Base-by-base conservation (phyloP, 106 monocot species). In the Apostasia ramifera region DNA sequence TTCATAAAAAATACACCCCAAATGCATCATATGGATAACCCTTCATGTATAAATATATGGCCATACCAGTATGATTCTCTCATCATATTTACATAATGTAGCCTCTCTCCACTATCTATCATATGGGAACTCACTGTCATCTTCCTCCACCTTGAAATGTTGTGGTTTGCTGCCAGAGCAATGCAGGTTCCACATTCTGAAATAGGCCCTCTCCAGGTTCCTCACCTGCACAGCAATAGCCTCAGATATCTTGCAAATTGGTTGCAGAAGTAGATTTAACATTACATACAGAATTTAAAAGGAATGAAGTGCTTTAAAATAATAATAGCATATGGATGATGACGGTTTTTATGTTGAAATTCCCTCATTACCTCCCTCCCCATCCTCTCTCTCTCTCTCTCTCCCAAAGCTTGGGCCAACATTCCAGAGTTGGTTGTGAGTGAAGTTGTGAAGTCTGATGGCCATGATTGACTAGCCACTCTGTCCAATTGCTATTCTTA, bases 391-490 rank as follows among this genome's bases (percentile, higher is more conserved):
- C 26, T 26, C 26, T 26, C 26, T 26, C 26, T 26, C 26, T 26
- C 26, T 26, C 26, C 26, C 26, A 26, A 26, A 26, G 26, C 26
- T 26, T 26, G 26, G 26, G 26, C 26, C 26, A 26, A 26, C 26
- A 26, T 26, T 26, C 26, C 26, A 26, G 26, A 26, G 26, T 26
- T 26, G 26, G 82, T 26, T 69, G n/a, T 47, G 43, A 74, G 60
- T n/a, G 6, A 48, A 68, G 12, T 71, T 15, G 44, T 60, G 62
- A 73, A 75, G 61, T 37, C 42, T 49, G 52, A 94, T 94, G 94
- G 86, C 94, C 54, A 87, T 79, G 87, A 69, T 90, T 38, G 94
- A 90, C 74, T 90, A 90, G 61, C 94, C 94, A 13, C 90, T 94
- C 0, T 94, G 87, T 72, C 94, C 94, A 40, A 94, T 94, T 63